Evolutionary conservation across 176 grass and related monocot genomes (phyloP), one percentile per base, ranked within the genome.

Genomic region (Oryza officinalis): DNA sequence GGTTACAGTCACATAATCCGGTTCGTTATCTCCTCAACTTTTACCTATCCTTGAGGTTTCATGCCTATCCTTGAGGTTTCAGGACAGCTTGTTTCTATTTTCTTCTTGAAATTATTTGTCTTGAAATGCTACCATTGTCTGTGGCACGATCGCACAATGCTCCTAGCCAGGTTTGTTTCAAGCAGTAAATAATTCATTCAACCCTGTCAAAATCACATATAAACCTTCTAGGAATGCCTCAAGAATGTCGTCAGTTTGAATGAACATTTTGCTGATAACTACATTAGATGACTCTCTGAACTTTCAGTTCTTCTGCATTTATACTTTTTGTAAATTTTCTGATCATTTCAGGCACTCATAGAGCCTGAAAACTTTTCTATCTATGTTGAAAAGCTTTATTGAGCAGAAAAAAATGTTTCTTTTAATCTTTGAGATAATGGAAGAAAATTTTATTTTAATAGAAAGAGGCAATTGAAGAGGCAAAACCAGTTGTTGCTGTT

Each of bases 401-500:
- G 11, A 73, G 18, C 12, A 43, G 3, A 38, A 38, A 38, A 25
- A 67, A 49, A 12, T 44, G 12, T 45, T 13, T 4, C 10, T 45
- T 30, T 54, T 30, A 6, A 14, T 54, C 4, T 65, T 65, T 73
- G 25, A 64, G 80, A 27, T 74, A 45, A 45, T 45, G 44, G 44
- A 45, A 45, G 44, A 13, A 13, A 45, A 13, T 45, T 67, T 30
- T 12, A n/a, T 26, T 60, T 33, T 75, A 35, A 52, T 4, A 87
- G 71, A 94, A 94, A 89, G 78, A 66, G 35, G 13, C 47, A 18
- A 83, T 80, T 86, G 83, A 97, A 88, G 86, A 94, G 47, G 92
- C 92, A 91, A 94, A 92, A 81, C 77, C 86, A 74, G 69, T 92
- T 54, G 83, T 92, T 78, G 89, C 79, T 71, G 79, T 87, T 85